phyloP scores from a whole-genome alignment of 371 early-diverging fungal genomes.

The Apophysomyces ossiformis region DNA sequence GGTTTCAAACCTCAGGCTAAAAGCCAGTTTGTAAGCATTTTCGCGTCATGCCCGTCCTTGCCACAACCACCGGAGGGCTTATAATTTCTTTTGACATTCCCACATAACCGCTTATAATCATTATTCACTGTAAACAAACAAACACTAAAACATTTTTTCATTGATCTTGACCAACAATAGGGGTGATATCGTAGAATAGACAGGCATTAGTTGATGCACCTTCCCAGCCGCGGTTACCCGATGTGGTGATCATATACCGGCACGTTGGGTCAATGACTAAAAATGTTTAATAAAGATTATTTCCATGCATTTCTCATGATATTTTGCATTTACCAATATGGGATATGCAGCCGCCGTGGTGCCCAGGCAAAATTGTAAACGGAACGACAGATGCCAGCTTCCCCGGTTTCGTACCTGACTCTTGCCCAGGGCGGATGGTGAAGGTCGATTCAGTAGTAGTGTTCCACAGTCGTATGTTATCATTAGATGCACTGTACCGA shows the following conservation, averaged over 20 bases:
- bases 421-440: constrained; percentile 38
- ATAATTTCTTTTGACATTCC: not conserved
- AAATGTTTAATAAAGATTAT: not conserved
- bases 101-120: constrained; percentile 1
- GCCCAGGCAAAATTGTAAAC: constrained; percentile 53
- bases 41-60: constrained; percentile 2
- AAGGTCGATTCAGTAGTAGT: constrained; percentile 45
- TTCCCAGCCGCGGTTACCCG: constrained; percentile 95
- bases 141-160: constrained; percentile 5
- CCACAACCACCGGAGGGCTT: constrained; percentile 8
- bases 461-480: constrained; percentile 94
- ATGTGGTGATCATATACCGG: constrained; percentile 84
- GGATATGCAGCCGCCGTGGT: constrained; percentile 80
- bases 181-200: constrained; percentile 79
- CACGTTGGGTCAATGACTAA: constrained; percentile 73
- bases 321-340: constrained; percentile 60
- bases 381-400: constrained; percentile 41
- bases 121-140: not conserved
- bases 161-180: constrained; percentile 16
- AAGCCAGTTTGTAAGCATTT: constrained; percentile 7
- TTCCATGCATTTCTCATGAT: not conserved
- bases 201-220: constrained; percentile 82
- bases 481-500: constrained; percentile 82
- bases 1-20: constrained; percentile 28
- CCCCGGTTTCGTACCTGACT: constrained; percentile 23